Percentiles rank a stretch among this genome's conserved stretches.
Evolutionary conservation across 805 yeast genomes (phyloP).

Genomic region (Ogataea zsoltii): DNA sequence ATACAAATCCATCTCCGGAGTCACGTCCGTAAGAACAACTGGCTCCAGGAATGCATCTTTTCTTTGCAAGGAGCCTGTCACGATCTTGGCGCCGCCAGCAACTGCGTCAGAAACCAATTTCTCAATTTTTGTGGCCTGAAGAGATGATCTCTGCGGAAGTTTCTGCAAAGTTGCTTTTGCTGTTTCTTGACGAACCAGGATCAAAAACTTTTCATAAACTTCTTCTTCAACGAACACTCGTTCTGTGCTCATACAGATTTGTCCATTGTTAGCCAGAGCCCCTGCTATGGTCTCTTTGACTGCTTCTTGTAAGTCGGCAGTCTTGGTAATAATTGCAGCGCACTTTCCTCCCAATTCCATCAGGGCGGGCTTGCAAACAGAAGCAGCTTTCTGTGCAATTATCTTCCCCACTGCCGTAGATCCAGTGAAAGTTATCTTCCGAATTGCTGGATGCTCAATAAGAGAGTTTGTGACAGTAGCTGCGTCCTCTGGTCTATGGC

Average conservation of each 20-base stretch:
- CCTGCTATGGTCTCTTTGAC: conserved; percentile 71
- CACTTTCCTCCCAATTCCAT: conserved; percentile 91
- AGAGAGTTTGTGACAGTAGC: background rate
- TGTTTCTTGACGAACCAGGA: conserved; percentile 32
- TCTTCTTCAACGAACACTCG: conserved; percentile 62
- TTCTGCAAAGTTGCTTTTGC: conserved; percentile 34
- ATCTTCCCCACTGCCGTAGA: conserved; percentile 71
- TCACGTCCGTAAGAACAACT: conserved; percentile 2
- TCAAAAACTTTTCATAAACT: conserved; percentile 50
- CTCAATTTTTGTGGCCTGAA: conserved; percentile 3
- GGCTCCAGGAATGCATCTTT: conserved; percentile 7
- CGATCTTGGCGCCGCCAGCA: conserved; percentile 35
- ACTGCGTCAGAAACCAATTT: conserved; percentile 39
- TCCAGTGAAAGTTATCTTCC: conserved; percentile 84
- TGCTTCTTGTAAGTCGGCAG: conserved; percentile 37
- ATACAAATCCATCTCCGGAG: background rate
- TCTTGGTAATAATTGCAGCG: conserved; percentile 65
- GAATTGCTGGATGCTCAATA: conserved; percentile 16
- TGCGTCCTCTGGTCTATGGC: conserved; percentile 9
- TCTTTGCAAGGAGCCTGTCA: conserved; percentile 12
- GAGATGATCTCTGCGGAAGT: conserved; percentile 5
- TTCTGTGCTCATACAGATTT: conserved; percentile 85
- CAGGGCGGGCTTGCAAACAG: conserved; percentile 72
- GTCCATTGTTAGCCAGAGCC: conserved; percentile 73
- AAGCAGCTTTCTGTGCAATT: conserved; percentile 80